Evolutionary conservation across 768 basidiomycete species (phyloP), one percentile per base, ranked within the genome.

Genomic region (Bullera alba): DNA sequence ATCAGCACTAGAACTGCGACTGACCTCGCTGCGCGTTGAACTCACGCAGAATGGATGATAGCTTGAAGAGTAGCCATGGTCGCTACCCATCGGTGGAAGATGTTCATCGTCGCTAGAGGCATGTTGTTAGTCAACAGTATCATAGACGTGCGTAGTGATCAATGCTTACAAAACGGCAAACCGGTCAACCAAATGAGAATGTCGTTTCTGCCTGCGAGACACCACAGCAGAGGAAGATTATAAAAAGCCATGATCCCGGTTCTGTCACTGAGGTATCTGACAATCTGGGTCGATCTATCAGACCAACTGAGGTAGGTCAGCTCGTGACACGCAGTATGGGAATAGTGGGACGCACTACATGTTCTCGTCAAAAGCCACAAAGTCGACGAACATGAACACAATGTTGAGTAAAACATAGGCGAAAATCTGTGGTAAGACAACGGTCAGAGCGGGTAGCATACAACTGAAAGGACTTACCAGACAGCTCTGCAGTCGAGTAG

Each of bases 91-190:
- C 58, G 51, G 46, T 63, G 61, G n/a, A 63, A 51, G 16, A 60
- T 8, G 34, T 59, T 58, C 5, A 53, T 19, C 0, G 57, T 35
- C 26, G 54, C n/a, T n/a, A n/a, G n/a, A n/a, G n/a, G n/a, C n/a
- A n/a, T n/a, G n/a, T n/a, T n/a, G n/a, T n/a, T n/a, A n/a, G n/a
- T n/a, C n/a, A n/a, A n/a, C n/a, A n/a, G n/a, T n/a, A n/a, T n/a
- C n/a, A n/a, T n/a, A n/a, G n/a, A n/a, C n/a, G n/a, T n/a, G n/a
- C n/a, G n/a, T n/a, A n/a, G n/a, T n/a, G n/a, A n/a, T n/a, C n/a
- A n/a, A n/a, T n/a, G n/a, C n/a, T n/a, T n/a, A n/a, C 58, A 29
- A 30, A 46, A 63, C n/a, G 61, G 59, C 61, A 57, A 63, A 5
- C 61, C 61, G 7, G 54, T 56, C 17, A 63, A 3, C 54, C 54